Evolutionary conservation across 441 rosid genomes (phyloP), one percentile per base, ranked within the genome.

Genomic region (Eutrema salsugineum): DNA sequence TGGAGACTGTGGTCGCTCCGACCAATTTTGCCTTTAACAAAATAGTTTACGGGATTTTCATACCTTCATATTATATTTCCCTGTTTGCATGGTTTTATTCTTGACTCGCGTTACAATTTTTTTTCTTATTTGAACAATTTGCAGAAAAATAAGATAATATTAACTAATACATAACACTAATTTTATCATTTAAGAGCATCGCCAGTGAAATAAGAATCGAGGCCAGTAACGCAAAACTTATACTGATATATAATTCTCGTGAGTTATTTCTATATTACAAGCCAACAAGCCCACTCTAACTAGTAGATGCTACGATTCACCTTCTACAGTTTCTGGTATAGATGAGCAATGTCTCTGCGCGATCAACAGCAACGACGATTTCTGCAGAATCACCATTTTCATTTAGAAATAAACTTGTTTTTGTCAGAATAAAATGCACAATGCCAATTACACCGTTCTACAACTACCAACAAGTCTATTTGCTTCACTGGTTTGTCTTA

Each of bases 311-410:
- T 75, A 70, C 55, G 17, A 2, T 32, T 67, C 53, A 56, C 65
- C 50, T 59, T 66, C 47, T 47, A 32, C 65, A 22, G 57, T 50
- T 16, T 67, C 58, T 36, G 75, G 30, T 70, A 66, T 70, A 59
- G 72, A 74, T 15, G 67, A 76, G 36, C 58, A 79, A 72, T 60
- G 83, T 68, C 61, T 76, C 78, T 91, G 94, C 12, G 93, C 88
- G 51, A 92, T 70, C 66, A 89, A 60, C 73, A 88, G 68, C 81
- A 95, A 69, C 10, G 92, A 84, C 28, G 93, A 87, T 61, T 75
- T 28, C 98, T 94, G 93, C 79, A 86, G 57, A 80, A 79, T 44
- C 70, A 83, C 56, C 60, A 28, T 1, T 68, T 38, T 55, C 16
- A 30, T 36, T 76, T 46, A 76, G 38, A 63, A 4, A 46, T 28